phyloP scores from a whole-genome alignment of 2,329 filamentous ascomycete genomes.

The Hymenoscyphus albidus region DNA sequence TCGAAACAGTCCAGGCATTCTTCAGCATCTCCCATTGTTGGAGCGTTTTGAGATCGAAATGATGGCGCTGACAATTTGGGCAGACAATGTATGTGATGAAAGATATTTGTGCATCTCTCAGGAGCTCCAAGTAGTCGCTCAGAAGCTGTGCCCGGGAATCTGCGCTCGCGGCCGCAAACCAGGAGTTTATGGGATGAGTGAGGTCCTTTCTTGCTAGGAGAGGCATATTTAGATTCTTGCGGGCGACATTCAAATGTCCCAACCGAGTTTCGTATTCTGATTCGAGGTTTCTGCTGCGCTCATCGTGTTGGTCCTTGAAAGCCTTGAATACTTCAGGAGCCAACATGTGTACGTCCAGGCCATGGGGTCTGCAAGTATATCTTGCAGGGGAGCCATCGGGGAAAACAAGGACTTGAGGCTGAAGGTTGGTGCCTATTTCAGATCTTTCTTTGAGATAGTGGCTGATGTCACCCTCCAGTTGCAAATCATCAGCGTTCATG shows the following conservation, averaged over 20 bases:
- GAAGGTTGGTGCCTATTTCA: background rate
- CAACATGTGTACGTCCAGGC: background rate
- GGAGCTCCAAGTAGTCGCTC: background rate
- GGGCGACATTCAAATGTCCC: background rate
- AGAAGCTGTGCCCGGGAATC: background rate
- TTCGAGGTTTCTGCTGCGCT: background rate
- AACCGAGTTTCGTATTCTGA: background rate
- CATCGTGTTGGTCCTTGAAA: background rate
- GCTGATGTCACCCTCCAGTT: background rate
- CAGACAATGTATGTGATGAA: background rate
- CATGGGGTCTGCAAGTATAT: background rate
- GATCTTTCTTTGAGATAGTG: background rate
- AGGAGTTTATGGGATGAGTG: background rate
- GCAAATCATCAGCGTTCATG: background rate
- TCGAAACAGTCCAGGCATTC: background rate
- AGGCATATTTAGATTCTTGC: background rate
- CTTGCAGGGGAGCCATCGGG: background rate
- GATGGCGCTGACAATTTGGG: background rate
- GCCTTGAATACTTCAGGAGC: background rate
- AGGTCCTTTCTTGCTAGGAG: background rate
- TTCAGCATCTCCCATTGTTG: background rate
- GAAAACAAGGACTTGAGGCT: background rate
- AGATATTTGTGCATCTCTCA: background rate
- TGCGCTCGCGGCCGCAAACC: background rate
- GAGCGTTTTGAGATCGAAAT: background rate